phyloP scores from a whole-genome alignment of 2,329 filamentous ascomycete species.

The Talaromyces sp. region DNA sequence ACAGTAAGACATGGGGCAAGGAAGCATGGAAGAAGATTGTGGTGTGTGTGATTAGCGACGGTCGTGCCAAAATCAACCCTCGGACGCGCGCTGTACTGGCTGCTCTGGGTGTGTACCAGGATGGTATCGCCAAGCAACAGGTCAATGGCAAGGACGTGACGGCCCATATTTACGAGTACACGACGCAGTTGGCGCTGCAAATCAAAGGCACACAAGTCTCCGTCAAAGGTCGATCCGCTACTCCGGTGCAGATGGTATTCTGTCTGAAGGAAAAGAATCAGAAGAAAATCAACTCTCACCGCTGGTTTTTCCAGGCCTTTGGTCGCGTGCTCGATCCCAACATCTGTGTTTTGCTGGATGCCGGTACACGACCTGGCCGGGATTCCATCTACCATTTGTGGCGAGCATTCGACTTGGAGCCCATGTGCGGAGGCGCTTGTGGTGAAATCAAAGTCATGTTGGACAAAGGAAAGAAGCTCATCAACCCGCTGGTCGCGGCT shows the following conservation, averaged over 20 bases:
- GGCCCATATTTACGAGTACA: slow-evolving; percentile 86
- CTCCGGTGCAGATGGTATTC: slow-evolving; percentile 94
- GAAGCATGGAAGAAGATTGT: slow-evolving; percentile 99
- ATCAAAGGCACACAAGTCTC: slow-evolving; percentile 87
- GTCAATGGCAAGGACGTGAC: slow-evolving; percentile 96
- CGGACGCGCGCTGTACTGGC: slow-evolving; percentile 84
- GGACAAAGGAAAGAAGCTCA: slow-evolving; percentile 73
- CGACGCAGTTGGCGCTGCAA: slow-evolving; percentile 61
- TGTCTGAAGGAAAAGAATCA: slow-evolving; percentile 99
- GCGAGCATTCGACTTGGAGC: slow-evolving; percentile 97
- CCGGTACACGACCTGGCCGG: slow-evolving; percentile 87
- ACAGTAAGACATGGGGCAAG: slow-evolving; percentile 96
- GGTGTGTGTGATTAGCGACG: slow-evolving; percentile 94
- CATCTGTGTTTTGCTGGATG: slow-evolving; percentile 93
- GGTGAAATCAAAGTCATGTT: slow-evolving; percentile 99
- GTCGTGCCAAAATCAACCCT: slow-evolving; percentile 93
- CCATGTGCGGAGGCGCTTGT: slow-evolving; percentile 95
- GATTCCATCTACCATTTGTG: slow-evolving; percentile 97
- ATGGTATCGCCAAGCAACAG: slow-evolving; percentile 96
- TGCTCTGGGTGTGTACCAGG: slow-evolving; percentile 93
- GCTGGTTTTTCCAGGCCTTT: slow-evolving; percentile 99
- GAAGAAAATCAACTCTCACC: slow-evolving; percentile 99
- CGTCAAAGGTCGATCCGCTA: slow-evolving; percentile 72
- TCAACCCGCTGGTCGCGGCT: slow-evolving; percentile 90
- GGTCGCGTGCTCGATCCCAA: slow-evolving; percentile 88